Percentiles rank a stretch among this genome's conserved stretches.
phyloP scores from a whole-genome alignment of 176 grass and related monocot genomes.

The Oryza brachyantha region DNA sequence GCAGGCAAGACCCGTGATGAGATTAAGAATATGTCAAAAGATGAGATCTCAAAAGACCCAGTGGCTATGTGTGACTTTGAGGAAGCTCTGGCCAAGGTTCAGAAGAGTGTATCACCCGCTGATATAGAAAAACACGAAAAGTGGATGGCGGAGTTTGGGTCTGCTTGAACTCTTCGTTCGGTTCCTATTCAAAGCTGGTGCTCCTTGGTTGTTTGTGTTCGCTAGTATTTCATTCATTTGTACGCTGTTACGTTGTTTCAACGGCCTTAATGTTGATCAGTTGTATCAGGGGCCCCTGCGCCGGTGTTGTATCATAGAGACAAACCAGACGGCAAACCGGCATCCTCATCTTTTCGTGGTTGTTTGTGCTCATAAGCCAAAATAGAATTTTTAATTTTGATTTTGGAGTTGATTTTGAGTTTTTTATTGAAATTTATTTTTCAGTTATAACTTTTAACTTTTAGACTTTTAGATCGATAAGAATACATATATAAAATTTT shows the following conservation, averaged over 20 bases:
- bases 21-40: conserved; percentile 90
- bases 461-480: no score
- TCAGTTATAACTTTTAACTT: no score
- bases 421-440: no score
- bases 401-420: no score
- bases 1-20: conserved; percentile 90
- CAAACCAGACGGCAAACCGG: background rate
- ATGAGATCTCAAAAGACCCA: conserved; percentile 88
- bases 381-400: no score
- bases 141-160: conserved; percentile 92
- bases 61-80: conserved; percentile 92
- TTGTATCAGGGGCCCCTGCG: background rate
- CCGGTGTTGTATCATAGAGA: background rate
- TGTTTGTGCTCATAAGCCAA: no score
- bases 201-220: background rate
- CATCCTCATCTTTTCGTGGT: no score
- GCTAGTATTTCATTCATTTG: background rate
- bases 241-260: background rate
- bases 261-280: background rate
- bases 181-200: background rate
- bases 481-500: no score
- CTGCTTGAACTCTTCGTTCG: conserved; percentile 34
- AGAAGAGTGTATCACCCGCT: conserved; percentile 79
- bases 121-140: conserved; percentile 94
- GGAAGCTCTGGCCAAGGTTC: conserved; percentile 76